Base-by-base conservation (phyloP, 2,329 filamentous ascomycete species). In the Septoria linicola region DNA sequence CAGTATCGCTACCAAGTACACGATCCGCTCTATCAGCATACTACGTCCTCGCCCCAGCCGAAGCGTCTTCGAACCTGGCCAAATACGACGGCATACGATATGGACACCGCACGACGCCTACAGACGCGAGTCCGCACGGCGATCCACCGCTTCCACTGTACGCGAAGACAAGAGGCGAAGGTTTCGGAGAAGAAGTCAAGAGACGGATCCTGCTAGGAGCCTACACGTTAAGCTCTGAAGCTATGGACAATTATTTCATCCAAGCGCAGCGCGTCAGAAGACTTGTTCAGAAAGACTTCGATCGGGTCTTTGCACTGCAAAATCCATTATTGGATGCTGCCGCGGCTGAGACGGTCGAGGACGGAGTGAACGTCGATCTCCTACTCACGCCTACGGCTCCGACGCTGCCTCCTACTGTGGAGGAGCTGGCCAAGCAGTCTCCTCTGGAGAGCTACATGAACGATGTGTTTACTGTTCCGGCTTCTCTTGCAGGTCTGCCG, bases 21-120 rank as follows among this genome's bases (percentile, higher is more conserved):
- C 85, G 83, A 56, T 84, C 88, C 60, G 92, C 93, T 0, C 80
- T 99, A 0, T 88, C 90, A 16, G 88, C 93, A 27, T 99, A 99
- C 74, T 99, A 99, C 70, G 81, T 99, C 50, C 83, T 99, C 49
- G 95, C 93, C 0, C 89, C 93, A 0, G 92, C 93, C 13, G 93
- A 99, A 72, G 93, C 93, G 3, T 89, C 89, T 1, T 97, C 92
- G 13, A 99, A 99, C 64, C 81, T 99, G 2, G 89, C 93, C 51
- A 96, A 95, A 68, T 99, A 96, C 69, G 95, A 99, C 63, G 93
- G 93, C 16, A 83, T 97, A n/a, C 86, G 93, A 8, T 99, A 95
- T 70, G 93, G 93, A 1, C 77, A 76, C 16, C 79, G 83, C 23
- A 73, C 67, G 8, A 49, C 64, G 7, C 78, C 76, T 40, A 76